Evolutionary conservation across 2,329 filamentous ascomycete genomes (phyloP).

Genomic region (Diplodia sapinea): DNA sequence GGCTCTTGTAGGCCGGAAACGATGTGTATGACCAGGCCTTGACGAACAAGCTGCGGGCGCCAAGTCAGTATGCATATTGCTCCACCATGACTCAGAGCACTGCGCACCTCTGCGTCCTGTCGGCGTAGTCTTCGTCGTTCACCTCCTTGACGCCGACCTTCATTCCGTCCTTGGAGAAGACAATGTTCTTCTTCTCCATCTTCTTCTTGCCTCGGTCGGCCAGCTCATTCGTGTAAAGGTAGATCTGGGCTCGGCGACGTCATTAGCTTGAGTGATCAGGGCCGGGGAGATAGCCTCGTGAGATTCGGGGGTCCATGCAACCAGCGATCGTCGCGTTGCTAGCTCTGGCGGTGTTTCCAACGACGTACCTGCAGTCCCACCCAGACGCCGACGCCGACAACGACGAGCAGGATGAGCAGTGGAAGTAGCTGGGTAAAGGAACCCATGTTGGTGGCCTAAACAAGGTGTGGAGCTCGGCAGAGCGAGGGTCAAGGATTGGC

Average conservation of each 20-base stretch:
- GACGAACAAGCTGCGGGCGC: constrained; percentile 48
- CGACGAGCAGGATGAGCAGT: constrained; percentile 66
- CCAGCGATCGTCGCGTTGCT: constrained; percentile 14
- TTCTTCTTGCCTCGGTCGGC: constrained; percentile 68
- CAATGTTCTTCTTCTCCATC: constrained; percentile 77
- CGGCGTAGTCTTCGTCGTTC: constrained; percentile 72
- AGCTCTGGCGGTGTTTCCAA: constrained; percentile 14
- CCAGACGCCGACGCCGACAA: constrained; percentile 65
- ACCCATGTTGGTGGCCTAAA: constrained; percentile 44
- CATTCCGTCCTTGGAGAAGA: constrained; percentile 76
- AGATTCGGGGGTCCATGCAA: constrained; percentile 23
- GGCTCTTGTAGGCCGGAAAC: constrained; percentile 46
- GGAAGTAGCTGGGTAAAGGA: constrained; percentile 63
- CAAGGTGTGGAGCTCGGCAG: constrained; percentile 40
- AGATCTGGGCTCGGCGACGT: constrained; percentile 56
- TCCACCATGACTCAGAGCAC: constrained; percentile 16
- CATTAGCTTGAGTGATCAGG: constrained; percentile 18
- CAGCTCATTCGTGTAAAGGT: constrained; percentile 70
- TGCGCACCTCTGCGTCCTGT: constrained; percentile 67
- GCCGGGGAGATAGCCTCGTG: constrained; percentile 2
- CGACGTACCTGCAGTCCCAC: constrained; percentile 66
- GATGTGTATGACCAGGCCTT: constrained; percentile 56
- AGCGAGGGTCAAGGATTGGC: background rate
- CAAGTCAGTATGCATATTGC: constrained; percentile 23
- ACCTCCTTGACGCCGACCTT: constrained; percentile 74